Conservation (phyloP, 345 rosid species). For the Lepidium sativum region DNA sequence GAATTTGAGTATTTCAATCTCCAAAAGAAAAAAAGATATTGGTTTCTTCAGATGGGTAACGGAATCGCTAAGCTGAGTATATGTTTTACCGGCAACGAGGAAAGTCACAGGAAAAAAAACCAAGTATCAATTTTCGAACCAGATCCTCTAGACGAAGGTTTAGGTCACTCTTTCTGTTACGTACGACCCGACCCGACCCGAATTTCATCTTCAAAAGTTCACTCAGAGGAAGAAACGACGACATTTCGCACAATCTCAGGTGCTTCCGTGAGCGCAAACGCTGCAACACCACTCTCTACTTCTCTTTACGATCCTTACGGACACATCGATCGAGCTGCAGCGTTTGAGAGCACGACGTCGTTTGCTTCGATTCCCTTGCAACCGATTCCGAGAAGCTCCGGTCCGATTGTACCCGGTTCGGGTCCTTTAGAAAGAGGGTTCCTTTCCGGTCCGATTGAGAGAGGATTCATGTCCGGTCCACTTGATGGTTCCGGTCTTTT, state of each 20-base stretch:
- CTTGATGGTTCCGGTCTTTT: conserved; percentile 67
- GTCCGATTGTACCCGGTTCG: conserved; percentile 64
- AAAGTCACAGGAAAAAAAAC: conserved; percentile 31
- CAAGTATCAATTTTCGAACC: conserved; percentile 33
- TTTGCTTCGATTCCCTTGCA: conserved; percentile 87
- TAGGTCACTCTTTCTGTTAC: conserved; percentile 95
- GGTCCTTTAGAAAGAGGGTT: conserved; percentile 75
- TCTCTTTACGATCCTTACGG: conserved; percentile 61
- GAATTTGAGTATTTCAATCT: not conserved
- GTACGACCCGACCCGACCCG: conserved; percentile 65
- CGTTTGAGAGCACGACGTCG: conserved; percentile 85
- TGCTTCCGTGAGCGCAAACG: conserved; percentile 93
- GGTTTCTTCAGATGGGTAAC: conserved; percentile 55
- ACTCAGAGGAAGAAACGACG: conserved; percentile 67
- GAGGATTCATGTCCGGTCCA: conserved; percentile 92
- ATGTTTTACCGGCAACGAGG: conserved; percentile 62
- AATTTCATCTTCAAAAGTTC: conserved; percentile 69
- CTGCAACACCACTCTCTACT: conserved; percentile 86
- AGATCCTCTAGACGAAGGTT: conserved; percentile 72
- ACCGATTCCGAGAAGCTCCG: conserved; percentile 75
- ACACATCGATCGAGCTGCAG: conserved; percentile 66
- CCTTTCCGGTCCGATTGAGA: conserved; percentile 81
- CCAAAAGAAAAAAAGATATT: not conserved
- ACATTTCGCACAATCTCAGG: conserved; percentile 91
- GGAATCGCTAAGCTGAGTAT: conserved; percentile 56